Conservation (phyloP, 176 grass and related monocot genomes). For the Rhynchospora breviuscula region DNA sequence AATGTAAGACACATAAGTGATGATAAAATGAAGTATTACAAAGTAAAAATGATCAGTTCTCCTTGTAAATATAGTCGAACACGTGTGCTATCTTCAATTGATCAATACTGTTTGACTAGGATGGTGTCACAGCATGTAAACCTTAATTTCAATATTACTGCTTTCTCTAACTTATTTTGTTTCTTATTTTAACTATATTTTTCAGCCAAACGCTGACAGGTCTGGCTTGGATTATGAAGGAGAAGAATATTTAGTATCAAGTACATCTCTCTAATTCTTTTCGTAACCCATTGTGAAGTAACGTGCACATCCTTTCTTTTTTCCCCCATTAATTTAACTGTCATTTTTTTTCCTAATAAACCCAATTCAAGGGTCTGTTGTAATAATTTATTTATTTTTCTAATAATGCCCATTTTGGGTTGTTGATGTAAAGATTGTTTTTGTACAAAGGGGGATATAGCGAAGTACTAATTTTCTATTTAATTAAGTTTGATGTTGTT, state of each 20-base stretch:
- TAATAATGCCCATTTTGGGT: slow-evolving; percentile 18
- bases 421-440: slow-evolving; percentile 27
- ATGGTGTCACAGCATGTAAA: background rate
- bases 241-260: slow-evolving; percentile 63
- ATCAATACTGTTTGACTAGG: background rate
- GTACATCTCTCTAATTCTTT: slow-evolving; percentile 57
- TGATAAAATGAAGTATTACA: background rate
- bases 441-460: slow-evolving; percentile 1
- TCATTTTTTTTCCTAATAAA: slow-evolving; percentile 12
- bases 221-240: slow-evolving; percentile 49
- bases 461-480: slow-evolving; percentile 8
- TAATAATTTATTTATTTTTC: slow-evolving; percentile 16
- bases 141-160: background rate
- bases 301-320: slow-evolving; percentile 36
- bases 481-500: background rate
- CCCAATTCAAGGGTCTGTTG: background rate
- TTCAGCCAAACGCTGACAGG: slow-evolving; percentile 46
- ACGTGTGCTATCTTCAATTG: background rate
- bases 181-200: background rate
- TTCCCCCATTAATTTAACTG: background rate
- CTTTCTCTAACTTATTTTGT: background rate
- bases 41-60: background rate
- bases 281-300: slow-evolving; percentile 36
- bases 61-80: background rate
- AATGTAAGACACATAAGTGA: slow-evolving; percentile 34